Base-by-base conservation (phyloP, 139 green algal genomes). In the Chlamydomonas sp. region DNA sequence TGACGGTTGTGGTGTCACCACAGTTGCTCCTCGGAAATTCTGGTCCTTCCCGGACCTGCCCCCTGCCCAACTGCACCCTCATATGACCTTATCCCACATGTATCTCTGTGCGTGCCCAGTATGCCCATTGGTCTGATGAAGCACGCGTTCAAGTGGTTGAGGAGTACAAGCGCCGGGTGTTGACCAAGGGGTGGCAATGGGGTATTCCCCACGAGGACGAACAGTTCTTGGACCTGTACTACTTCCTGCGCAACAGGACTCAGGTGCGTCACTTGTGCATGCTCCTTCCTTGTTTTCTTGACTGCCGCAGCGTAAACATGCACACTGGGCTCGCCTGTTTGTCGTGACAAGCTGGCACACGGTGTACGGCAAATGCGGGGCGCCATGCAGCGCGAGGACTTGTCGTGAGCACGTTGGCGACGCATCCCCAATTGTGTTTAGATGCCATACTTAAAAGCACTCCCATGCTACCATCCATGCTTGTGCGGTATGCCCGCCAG, bases 161-260 rank as follows among this genome's bases (percentile, higher is more conserved):
- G 5, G 82, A 87, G 62, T 87, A 80, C 71, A 60, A 10, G 20
- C 5, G 6, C 12, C 82, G 58, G 12, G 71, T 87, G 18, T 5
- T 20, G 5, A 6, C 2, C 7, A 20, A 71, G 20, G 82, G 82
- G 3, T 61, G 72, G 15, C 2, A 20, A 3, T 87, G 72, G 61
- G 82, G 69, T 1, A 5, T 79, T 7, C 82, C 82, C 0, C 58
- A 63, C 4, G 18, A n/a, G 12, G 82, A 87, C 31, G 60, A 87
- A 61, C 71, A 87, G 10, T 8, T 87, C 6, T 72, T 87, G 12
- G 82, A 87, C 61, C 31, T 80, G 49, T 87, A 87, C 61, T 87
- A 87, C 82, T 87, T 75, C 61, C 20, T 87, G 71, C 60, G 82
- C 10, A 80, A 73, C 12, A 67, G 82, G 17, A 87, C 82, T 8